Conservation (phyloP, 768 basidiomycete genomes). For the Collybia sordida region DNA sequence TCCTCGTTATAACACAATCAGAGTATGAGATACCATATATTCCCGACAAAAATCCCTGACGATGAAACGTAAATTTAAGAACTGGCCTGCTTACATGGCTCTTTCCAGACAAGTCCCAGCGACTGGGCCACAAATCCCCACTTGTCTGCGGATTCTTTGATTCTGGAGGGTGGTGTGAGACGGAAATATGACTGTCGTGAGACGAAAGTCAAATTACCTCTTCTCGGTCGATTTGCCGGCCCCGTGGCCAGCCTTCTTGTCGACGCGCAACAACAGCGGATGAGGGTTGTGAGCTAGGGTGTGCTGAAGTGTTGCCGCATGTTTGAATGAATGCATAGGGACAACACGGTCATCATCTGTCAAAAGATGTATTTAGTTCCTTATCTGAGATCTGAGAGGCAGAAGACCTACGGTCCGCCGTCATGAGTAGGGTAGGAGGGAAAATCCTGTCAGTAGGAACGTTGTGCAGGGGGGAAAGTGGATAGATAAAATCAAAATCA, state of each 20-base stretch:
- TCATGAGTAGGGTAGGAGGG: slow-evolving; percentile 74
- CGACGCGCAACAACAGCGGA: slow-evolving; percentile 74
- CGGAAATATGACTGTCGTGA: background rate
- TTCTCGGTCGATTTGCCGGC: slow-evolving; percentile 77
- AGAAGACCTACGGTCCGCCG: slow-evolving; percentile 70
- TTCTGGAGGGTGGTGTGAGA: slow-evolving; percentile 39
- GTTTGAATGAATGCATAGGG: slow-evolving; percentile 83
- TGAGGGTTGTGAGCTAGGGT: slow-evolving; percentile 61
- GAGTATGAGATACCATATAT: slow-evolving; percentile 8
- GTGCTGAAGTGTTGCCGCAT: slow-evolving; percentile 76
- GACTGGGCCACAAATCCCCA: slow-evolving; percentile 75
- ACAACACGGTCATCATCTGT: slow-evolving; percentile 87
- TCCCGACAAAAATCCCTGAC: slow-evolving; percentile 8
- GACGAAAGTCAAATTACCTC: slow-evolving; percentile 36
- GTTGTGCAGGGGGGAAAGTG: slow-evolving; percentile 80
- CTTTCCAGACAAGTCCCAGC: slow-evolving; percentile 49
- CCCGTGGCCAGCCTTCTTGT: slow-evolving; percentile 80
- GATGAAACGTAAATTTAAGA: slow-evolving; percentile 12
- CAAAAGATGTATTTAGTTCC: background rate
- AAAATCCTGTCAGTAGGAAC: slow-evolving; percentile 58
- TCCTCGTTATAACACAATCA: slow-evolving; percentile 5
- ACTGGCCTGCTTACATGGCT: slow-evolving; percentile 17
- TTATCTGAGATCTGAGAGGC: background rate
- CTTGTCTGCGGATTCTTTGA: slow-evolving; percentile 75
- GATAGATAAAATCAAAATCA: slow-evolving; percentile 84